Conservation (phyloP, 2,329 filamentous ascomycete species). For the Pseudocercospora eumusae region DNA sequence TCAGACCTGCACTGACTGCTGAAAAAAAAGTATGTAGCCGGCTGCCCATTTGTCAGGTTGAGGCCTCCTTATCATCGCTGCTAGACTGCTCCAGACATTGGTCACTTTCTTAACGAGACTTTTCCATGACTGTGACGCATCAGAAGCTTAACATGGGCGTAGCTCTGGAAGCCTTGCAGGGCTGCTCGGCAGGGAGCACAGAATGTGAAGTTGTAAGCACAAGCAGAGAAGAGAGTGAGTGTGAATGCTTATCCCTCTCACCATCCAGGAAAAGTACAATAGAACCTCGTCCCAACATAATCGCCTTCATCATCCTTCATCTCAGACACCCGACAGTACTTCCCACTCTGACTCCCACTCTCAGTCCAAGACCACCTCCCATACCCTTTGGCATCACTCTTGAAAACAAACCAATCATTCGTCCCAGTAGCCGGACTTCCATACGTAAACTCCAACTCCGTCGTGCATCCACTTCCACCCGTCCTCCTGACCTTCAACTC, state of each 20-base stretch:
- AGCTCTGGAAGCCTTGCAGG: neutral
- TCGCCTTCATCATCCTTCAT: neutral
- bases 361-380: neutral
- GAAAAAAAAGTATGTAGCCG: neutral
- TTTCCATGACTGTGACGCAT: neutral
- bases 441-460: slow-evolving; percentile 14
- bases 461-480: slow-evolving; percentile 5
- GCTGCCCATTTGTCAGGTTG: too few relatives aligned
- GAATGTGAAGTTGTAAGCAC: too few relatives aligned
- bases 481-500: neutral
- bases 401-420: slow-evolving; percentile 12
- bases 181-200: neutral
- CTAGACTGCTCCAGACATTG: too few relatives aligned
- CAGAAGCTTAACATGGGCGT: neutral
- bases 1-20: neutral
- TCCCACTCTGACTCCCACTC: neutral
- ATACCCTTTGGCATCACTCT: neutral
- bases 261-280: neutral
- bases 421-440: neutral
- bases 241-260: neutral
- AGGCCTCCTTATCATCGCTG: too few relatives aligned
- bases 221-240: too few relatives aligned
- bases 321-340: neutral
- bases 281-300: neutral
- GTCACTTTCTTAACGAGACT: neutral